Base-by-base conservation (phyloP, 306 rosid genomes). In the Cicer bijugum region DNA sequence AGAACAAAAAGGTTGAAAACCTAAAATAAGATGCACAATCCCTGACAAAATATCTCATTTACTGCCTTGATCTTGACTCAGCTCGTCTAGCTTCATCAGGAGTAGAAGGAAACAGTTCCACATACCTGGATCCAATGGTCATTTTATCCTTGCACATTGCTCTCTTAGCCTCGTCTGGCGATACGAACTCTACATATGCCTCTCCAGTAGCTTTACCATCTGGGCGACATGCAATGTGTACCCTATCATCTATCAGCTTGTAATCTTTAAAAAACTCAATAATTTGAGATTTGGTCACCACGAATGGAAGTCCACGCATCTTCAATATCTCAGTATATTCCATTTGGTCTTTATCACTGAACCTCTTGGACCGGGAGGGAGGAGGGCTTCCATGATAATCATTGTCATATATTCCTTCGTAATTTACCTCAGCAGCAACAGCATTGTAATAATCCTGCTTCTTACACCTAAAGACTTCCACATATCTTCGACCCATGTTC, bases 171-270 rank as follows among this genome's bases (percentile, higher is more conserved):
- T 95, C 97, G 6, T 90, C 99, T 6, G 78, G 75, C 16, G 99
- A 90, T 11, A 76, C 82, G 84, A 95, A 95, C 91, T 95, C 99
- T 51, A 92, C 99, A 42, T 82, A 95, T 37, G 99, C 99, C 80
- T 95, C 99, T 15, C 99, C 99, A 0, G 99, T 95, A 51, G 99
- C 97, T 81, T 95, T 95, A 63, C 99, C 99, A 69, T 95, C 99
- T 0, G 97, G 92, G 46, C 97, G 97, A 77, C 97, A 90, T 7
- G 96, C 97, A 81, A 95, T 87, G 60, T 90, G 97, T 48, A 95
- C 72, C 84, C 90, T 81, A 9, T 90, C 96, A 81, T 91, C 90
- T n/a, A 89, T 39, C 43, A 90, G 85, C 79, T 87, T 83, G 82
- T 81, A 95, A 68, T 90, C 97, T 73, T 78, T 83, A 20, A 95